Conservation (phyloP, 164 flowering plant genomes). For the Aristolochia contorta region DNA sequence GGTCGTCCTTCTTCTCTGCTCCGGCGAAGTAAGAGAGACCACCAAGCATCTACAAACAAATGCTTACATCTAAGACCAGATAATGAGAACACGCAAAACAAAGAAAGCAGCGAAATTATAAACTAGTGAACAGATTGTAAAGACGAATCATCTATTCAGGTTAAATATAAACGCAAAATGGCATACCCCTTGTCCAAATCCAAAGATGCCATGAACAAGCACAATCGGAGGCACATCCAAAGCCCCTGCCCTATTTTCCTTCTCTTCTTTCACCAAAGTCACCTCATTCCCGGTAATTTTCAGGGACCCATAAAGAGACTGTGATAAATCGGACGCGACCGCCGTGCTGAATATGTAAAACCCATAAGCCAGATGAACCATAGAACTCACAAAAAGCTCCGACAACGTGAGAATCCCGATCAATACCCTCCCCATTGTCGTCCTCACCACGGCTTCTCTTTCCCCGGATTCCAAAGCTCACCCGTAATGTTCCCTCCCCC, state of each 20-base stretch:
- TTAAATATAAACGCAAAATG: background rate
- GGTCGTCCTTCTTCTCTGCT: slow-evolving; percentile 94
- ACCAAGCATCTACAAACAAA: slow-evolving; percentile 58
- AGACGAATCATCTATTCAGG: background rate
- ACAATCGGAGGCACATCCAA: slow-evolving; percentile 77
- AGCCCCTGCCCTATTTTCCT: background rate
- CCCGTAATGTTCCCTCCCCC: background rate
- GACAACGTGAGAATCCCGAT: slow-evolving; percentile 33
- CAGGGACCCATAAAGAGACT: slow-evolving; percentile 36
- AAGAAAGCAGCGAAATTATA: background rate
- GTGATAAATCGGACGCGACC: slow-evolving; percentile 70
- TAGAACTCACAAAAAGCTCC: slow-evolving; percentile 69
- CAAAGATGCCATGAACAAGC: slow-evolving; percentile 94
- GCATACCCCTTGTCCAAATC: slow-evolving; percentile 96
- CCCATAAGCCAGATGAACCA: slow-evolving; percentile 78
- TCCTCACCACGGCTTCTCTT: background rate
- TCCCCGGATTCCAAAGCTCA: background rate
- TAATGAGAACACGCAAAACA: background rate
- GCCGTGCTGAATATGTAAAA: slow-evolving; percentile 89
- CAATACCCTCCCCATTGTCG: slow-evolving; percentile 29
- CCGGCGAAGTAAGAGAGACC: slow-evolving; percentile 93
- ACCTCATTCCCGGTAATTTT: slow-evolving; percentile 24
- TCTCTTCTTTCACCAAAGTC: slow-evolving; percentile 13
- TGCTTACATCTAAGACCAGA: background rate
- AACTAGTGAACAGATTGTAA: background rate